phyloP scores from a whole-genome alignment of 2,329 filamentous ascomycete species.

The Ophiognomonia clavigignenti-juglandacearum region DNA sequence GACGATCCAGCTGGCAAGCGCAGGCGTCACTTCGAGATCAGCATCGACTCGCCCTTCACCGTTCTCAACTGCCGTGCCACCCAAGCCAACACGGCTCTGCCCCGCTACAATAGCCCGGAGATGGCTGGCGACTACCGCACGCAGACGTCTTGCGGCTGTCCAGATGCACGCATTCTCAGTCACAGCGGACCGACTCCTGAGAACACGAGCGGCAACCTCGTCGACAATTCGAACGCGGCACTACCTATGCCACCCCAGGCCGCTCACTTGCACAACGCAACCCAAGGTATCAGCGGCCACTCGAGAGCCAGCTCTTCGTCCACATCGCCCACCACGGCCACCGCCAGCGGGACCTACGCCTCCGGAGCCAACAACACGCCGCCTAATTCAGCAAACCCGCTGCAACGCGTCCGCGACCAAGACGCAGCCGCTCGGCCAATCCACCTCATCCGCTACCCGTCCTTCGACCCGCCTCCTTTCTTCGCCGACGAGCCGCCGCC shows the following conservation, averaged over 20 bases:
- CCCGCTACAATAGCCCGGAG: slow-evolving; percentile 63
- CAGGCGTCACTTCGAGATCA: slow-evolving; percentile 89
- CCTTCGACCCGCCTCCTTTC: slow-evolving; percentile 84
- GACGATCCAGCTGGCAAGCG: slow-evolving; percentile 67
- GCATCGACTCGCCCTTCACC: slow-evolving; percentile 91
- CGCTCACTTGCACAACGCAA: slow-evolving; percentile 42
- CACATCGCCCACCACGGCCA: slow-evolving; percentile 14
- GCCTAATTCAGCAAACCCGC: slow-evolving; percentile 24
- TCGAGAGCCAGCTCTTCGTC: slow-evolving; percentile 3
- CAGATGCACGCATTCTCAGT: slow-evolving; percentile 46
- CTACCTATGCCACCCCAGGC: slow-evolving; percentile 50
- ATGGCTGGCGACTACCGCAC: slow-evolving; percentile 44
- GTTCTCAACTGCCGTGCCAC: slow-evolving; percentile 92
- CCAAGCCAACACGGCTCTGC: slow-evolving; percentile 80
- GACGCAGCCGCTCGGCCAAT: slow-evolving; percentile 61
- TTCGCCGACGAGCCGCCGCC: slow-evolving; percentile 75
- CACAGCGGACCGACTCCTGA: slow-evolving; percentile 53
- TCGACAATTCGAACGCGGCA: slow-evolving; percentile 28
- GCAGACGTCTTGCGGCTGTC: slow-evolving; percentile 49
- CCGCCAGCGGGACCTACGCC: not conserved
- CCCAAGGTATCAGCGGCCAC: slow-evolving; percentile 13
- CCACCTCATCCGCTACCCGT: slow-evolving; percentile 76
- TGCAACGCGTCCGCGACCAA: slow-evolving; percentile 28
- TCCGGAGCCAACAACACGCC: slow-evolving; percentile 16
- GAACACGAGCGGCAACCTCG: slow-evolving; percentile 50